A percentile compares a stretch with the other conserved stretches of the same genome.
Evolutionary conservation across 2,329 filamentous ascomycete species (phyloP).

Genomic region (Ophiostoma sp.): DNA sequence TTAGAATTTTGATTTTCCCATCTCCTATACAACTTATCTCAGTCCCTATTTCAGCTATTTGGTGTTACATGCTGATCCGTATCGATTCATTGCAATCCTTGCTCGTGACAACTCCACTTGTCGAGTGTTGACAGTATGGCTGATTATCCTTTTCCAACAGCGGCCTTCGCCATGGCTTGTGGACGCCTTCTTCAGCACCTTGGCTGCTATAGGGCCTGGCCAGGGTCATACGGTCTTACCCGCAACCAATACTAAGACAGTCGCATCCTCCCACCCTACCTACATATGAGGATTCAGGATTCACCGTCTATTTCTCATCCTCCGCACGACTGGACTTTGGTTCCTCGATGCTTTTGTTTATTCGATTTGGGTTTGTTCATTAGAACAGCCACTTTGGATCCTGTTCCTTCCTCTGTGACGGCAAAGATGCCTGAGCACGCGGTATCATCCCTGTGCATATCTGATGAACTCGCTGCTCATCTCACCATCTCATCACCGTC

Average conservation of each 20-base stretch:
- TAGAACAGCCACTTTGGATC: too few species aligned
- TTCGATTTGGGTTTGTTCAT: too few species aligned
- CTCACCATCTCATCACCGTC: neutral
- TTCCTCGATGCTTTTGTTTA: too few species aligned
- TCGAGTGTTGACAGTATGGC: too few species aligned
- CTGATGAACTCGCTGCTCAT: neutral
- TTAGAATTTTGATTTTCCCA: neutral
- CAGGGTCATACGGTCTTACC: neutral
- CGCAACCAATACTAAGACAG: neutral
- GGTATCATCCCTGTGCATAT: neutral
- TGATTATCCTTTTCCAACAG: too few species aligned
- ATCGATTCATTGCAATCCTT: too few species aligned
- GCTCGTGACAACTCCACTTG: too few species aligned
- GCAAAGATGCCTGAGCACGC: too few species aligned
- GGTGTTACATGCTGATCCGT: too few species aligned
- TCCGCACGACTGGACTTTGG: neutral
- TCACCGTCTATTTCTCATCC: neutral
- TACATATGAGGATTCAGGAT: neutral
- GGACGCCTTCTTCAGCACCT: neutral
- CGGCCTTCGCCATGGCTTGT: too few species aligned
- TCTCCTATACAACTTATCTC: neutral
- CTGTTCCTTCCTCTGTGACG: too few species aligned
- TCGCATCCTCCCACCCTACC: neutral
- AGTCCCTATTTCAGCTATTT: neutral
- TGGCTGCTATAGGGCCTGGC: too few species aligned